Conservation (phyloP, 805 yeast species). For the Clavispora asparagi region DNA sequence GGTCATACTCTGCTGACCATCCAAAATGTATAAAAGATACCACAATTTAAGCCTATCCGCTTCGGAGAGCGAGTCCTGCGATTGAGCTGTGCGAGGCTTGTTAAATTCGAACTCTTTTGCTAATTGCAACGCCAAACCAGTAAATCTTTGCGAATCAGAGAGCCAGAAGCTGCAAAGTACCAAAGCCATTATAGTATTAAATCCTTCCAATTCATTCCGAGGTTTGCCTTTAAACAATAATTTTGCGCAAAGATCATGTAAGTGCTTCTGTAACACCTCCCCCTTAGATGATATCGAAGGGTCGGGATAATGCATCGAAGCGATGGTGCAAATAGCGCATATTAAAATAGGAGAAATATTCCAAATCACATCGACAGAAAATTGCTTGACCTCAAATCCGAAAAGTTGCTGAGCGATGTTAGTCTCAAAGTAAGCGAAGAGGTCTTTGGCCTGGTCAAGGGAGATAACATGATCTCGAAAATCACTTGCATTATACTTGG, state of each 20-base stretch:
- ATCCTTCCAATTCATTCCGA: slow-evolving; percentile 43
- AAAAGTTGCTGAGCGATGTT: slow-evolving; percentile 60
- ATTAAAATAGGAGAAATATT: slow-evolving; percentile 51
- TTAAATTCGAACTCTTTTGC: slow-evolving; percentile 52
- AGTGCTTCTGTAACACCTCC: slow-evolving; percentile 22
- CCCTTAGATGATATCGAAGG: slow-evolving; percentile 24
- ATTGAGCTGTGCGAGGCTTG: slow-evolving; percentile 11
- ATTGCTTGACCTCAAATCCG: slow-evolving; percentile 55
- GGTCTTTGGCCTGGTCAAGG: slow-evolving; percentile 38
- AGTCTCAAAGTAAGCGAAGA: slow-evolving; percentile 47
- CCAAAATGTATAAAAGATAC: slow-evolving; percentile 61
- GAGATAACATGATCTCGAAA: slow-evolving; percentile 34
- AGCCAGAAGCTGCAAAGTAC: slow-evolving; percentile 68
- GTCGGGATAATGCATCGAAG: slow-evolving; percentile 55
- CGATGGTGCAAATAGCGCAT: slow-evolving; percentile 55
- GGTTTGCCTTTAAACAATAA: slow-evolving; percentile 35
- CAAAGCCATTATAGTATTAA: slow-evolving; percentile 57
- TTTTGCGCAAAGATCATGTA: slow-evolving; percentile 30
- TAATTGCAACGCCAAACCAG: slow-evolving; percentile 62
- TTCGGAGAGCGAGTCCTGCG: slow-evolving; percentile 5
- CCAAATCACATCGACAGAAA: slow-evolving; percentile 49
- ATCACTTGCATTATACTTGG: slow-evolving; percentile 1
- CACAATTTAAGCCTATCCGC: slow-evolving; percentile 52
- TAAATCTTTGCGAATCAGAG: slow-evolving; percentile 57
- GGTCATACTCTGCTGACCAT: slow-evolving; percentile 64